phyloP scores from a whole-genome alignment of 352 stramenopile genomes.

The Phytopythium kandeliae region DNA sequence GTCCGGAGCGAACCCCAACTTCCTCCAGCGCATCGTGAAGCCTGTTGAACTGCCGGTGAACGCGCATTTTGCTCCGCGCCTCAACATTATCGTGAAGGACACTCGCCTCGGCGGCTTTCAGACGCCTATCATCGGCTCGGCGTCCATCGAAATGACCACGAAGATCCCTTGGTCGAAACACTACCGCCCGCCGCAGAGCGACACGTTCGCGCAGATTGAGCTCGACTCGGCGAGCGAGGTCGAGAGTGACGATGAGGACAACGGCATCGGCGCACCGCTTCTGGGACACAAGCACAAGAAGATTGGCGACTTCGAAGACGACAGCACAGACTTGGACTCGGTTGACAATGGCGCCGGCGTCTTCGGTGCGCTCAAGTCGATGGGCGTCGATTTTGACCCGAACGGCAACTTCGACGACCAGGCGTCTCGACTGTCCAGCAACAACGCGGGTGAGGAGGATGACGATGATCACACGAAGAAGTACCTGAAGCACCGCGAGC shows the following conservation, averaged over 20 bases:
- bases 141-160: slow-evolving; percentile 76
- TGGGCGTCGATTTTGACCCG: slow-evolving; percentile 75
- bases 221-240: slow-evolving; percentile 32
- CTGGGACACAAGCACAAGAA: slow-evolving; percentile 20
- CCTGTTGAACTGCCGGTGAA: slow-evolving; percentile 84
- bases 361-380: slow-evolving; percentile 81
- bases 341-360: slow-evolving; percentile 78
- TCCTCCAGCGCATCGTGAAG: slow-evolving; percentile 87
- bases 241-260: slow-evolving; percentile 43
- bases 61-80: slow-evolving; percentile 77
- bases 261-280: slow-evolving; percentile 28
- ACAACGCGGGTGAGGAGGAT: slow-evolving; percentile 34
- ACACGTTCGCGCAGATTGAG: slow-evolving; percentile 65
- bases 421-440: slow-evolving; percentile 46
- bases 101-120: slow-evolving; percentile 84
- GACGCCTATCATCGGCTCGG: slow-evolving; percentile 77
- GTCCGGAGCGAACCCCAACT: slow-evolving; percentile 83
- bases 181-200: slow-evolving; percentile 60
- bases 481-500: slow-evolving; percentile 71
- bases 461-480: slow-evolving; percentile 60
- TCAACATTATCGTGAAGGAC: slow-evolving; percentile 90
- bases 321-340: slow-evolving; percentile 27
- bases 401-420: slow-evolving; percentile 52
- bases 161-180: slow-evolving; percentile 84
- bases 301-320: slow-evolving; percentile 2